phyloP scores from a whole-genome alignment of 2,329 filamentous ascomycete species.

The Pseudocercospora macadamiae region DNA sequence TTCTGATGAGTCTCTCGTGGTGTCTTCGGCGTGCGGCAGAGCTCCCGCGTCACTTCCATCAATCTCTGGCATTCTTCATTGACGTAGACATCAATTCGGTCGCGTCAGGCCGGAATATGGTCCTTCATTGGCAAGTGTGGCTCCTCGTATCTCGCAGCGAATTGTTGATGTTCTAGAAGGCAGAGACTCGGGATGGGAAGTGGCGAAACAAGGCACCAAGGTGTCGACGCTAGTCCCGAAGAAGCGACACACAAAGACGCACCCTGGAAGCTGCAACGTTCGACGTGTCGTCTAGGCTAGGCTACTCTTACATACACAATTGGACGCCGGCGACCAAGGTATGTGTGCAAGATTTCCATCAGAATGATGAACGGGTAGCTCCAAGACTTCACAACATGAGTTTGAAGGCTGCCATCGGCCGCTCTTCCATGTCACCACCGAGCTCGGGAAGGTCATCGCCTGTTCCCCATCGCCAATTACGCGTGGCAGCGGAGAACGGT shows the following conservation, averaged over 20 bases:
- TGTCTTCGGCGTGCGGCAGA: conserved; percentile 6
- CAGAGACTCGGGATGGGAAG: background rate
- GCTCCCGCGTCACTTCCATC: conserved; percentile 14
- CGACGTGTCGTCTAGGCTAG: too few relatives aligned
- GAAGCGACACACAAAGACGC: too few relatives aligned
- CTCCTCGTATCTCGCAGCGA: background rate
- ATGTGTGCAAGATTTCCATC: too few relatives aligned
- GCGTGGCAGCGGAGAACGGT: conserved; percentile 78
- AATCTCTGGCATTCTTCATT: conserved; percentile 27
- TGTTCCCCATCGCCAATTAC: conserved; percentile 69
- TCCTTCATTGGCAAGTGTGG: too few relatives aligned
- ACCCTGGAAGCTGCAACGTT: too few relatives aligned
- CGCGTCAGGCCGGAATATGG: too few relatives aligned
- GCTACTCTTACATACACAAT: too few relatives aligned
- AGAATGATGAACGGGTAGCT: too few relatives aligned
- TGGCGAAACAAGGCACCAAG: too few relatives aligned
- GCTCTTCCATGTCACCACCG: conserved; percentile 70
- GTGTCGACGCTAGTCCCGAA: too few relatives aligned
- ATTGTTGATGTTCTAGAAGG: too few relatives aligned
- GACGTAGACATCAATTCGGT: background rate
- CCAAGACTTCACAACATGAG: conserved; percentile 54
- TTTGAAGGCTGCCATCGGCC: conserved; percentile 62
- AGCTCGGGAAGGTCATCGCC: conserved; percentile 83
- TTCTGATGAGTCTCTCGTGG: background rate
- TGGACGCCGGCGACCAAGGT: too few relatives aligned